A percentile compares a stretch with the other conserved stretches of the same genome.
These are phyloP conservation scores for Thelonectria blattea DNA, from an alignment of 2,329 filamentous ascomycete species.

Conservation along the genomic window DNA sequence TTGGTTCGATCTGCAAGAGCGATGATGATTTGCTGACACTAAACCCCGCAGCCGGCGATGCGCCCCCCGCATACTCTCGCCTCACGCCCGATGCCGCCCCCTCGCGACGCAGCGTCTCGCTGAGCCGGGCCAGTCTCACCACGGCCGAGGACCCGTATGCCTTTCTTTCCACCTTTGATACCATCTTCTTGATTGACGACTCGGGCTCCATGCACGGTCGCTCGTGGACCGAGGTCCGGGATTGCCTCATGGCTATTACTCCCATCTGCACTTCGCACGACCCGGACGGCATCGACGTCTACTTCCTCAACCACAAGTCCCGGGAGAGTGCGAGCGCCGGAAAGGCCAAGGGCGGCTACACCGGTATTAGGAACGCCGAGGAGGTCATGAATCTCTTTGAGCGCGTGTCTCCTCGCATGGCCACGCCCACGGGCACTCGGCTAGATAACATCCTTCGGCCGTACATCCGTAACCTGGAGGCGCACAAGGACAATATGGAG, in stretches of 20 bases:
- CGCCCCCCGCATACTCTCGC: slow-evolving; percentile 46
- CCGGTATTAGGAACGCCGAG: slow-evolving; percentile 63
- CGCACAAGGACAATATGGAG: slow-evolving; percentile 47
- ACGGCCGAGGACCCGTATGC: slow-evolving; percentile 71
- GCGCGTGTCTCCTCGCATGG: slow-evolving; percentile 66
- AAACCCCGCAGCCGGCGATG: slow-evolving; percentile 32
- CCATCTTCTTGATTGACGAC: slow-evolving; percentile 90
- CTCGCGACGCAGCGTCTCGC: slow-evolving; percentile 19
- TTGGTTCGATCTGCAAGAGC: not conserved
- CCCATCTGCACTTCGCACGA: slow-evolving; percentile 84
- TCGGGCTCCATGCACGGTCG: slow-evolving; percentile 81
- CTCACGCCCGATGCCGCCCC: slow-evolving; percentile 21
- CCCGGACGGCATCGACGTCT: slow-evolving; percentile 84
- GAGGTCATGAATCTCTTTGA: slow-evolving; percentile 74
- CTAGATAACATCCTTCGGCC: slow-evolving; percentile 74
- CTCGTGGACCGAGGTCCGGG: slow-evolving; percentile 77
- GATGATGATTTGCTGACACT: not conserved
- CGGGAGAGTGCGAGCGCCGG: slow-evolving; percentile 43
- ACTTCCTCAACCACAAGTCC: slow-evolving; percentile 79
- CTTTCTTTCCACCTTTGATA: slow-evolving; percentile 83
- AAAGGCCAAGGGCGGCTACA: slow-evolving; percentile 61
- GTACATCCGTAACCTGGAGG: slow-evolving; percentile 61
- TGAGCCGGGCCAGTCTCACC: slow-evolving; percentile 39
- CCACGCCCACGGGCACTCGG: slow-evolving; percentile 77
- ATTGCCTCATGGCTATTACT: slow-evolving; percentile 74